Base-by-base conservation (phyloP, 1,139 yeast species). In the Lodderomyces pseudojiufengensis region DNA sequence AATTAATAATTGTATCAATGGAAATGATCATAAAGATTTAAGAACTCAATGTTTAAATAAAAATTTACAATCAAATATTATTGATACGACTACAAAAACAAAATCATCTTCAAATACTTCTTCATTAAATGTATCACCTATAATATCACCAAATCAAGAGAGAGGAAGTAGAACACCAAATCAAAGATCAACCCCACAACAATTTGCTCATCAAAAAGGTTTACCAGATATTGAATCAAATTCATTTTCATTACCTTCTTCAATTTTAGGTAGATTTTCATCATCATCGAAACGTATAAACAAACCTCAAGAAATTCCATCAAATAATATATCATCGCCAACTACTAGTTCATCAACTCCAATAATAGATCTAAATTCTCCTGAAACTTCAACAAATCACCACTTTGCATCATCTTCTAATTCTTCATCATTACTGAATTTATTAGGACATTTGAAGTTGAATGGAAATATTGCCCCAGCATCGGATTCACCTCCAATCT, bases 401-500 rank as follows among this genome's bases (percentile, higher is more conserved):
- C n/a, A n/a, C n/a, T 14, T 30, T 46, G 16, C 36, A n/a, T 25
- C 37, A 14, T 22, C 26, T 20, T 24, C 27, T 25, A 24, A 14
- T 16, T 29, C 28, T 20, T 26, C 54, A 6, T 53, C 65, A 6
- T 41, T 59, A 11, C 45, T 60, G 11, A 59, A 53, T 40, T 39
- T 61, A 22, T 49, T 60, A 36, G 62, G 62, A 12, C 64, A 61
- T 35, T 48, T 60, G 33, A 59, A 56, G 40, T 18, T 43, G 9
- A 29, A 33, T 13, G 16, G 24, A 8, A 14, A 3, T 24, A 18
- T 3, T 31, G 21, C 7, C 10, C 12, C 33, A 9, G 12, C 29
- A 12, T 24, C 32, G n/a, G 27, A 15, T 3, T 25, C 27, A 9
- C 11, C 32, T n/a, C 24, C 36, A 32, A 24, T 7, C 11, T 5